Conservation (phyloP, 1,284 basidiomycete genomes). For the Heterobasidion occidentale region DNA sequence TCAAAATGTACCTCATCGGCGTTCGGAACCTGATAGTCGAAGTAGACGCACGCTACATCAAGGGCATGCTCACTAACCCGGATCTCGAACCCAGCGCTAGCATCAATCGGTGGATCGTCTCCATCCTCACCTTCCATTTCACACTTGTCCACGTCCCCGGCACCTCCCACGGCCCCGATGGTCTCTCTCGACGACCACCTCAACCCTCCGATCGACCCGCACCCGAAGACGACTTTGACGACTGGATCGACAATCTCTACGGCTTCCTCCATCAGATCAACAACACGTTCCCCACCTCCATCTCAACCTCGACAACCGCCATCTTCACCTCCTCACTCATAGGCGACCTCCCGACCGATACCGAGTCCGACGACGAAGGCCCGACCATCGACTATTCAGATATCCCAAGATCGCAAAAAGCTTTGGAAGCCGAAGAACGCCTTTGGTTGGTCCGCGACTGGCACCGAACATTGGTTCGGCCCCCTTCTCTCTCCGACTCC, state of each 20-base stretch:
- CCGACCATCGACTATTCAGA: too few species aligned
- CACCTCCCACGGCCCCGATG: conserved; percentile 1
- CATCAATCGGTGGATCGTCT: conserved; percentile 33
- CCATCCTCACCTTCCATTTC: conserved; percentile 29
- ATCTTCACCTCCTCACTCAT: too few species aligned
- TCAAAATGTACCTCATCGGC: conserved; percentile 24
- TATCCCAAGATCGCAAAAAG: too few species aligned
- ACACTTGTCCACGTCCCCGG: conserved; percentile 21
- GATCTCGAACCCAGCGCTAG: conserved; percentile 25
- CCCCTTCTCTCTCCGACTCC: too few species aligned
- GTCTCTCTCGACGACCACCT: background rate
- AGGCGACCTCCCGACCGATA: too few species aligned
- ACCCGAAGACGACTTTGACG: conserved; percentile 21
- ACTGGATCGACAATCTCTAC: conserved; percentile 24
- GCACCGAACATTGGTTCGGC: too few species aligned
- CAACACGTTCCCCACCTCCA: too few species aligned
- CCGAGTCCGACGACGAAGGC: too few species aligned
- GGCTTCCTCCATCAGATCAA: conserved; percentile 7
- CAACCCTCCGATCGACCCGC: background rate
- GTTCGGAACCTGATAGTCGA: conserved; percentile 26
- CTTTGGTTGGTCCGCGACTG: too few species aligned
- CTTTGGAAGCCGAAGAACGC: too few species aligned
- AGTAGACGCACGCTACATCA: conserved; percentile 14
- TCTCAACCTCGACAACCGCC: too few species aligned
- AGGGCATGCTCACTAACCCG: conserved; percentile 3